phyloP scores from a whole-genome alignment of 164 flowering plant species.

The Chimonanthus salicifolius region DNA sequence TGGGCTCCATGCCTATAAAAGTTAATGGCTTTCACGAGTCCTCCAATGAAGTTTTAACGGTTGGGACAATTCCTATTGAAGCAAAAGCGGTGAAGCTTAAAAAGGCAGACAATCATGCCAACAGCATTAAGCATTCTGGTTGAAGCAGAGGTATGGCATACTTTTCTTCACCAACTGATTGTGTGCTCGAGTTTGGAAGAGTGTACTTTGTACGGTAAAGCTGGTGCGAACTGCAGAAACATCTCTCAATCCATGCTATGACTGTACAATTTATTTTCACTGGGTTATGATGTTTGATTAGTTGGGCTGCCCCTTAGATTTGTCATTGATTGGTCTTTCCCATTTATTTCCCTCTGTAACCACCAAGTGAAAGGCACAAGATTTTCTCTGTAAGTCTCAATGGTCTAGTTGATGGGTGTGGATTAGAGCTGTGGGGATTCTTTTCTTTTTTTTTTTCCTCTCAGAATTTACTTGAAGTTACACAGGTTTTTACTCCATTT shows the following conservation, averaged over 20 bases:
- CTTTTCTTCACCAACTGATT: not conserved
- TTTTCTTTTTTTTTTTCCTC: not conserved
- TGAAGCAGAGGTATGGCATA: not conserved
- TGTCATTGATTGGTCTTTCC: conserved; percentile 3
- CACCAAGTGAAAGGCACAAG: not conserved
- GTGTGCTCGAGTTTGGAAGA: not conserved
- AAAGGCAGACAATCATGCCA: conserved; percentile 4
- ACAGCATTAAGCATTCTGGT: not conserved
- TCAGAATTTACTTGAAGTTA: too few relatives aligned
- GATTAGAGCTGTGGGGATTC: conserved; percentile 13
- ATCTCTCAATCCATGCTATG: conserved; percentile 6
- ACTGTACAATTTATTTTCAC: conserved; percentile 18
- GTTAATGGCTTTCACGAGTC: conserved; percentile 41
- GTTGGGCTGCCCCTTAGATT: not conserved
- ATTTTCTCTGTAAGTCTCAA: not conserved
- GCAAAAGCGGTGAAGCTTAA: conserved; percentile 35
- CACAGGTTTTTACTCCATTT: too few relatives aligned
- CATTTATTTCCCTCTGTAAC: conserved; percentile 7
- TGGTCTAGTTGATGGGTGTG: not conserved
- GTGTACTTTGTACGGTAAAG: not conserved
- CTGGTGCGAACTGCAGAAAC: not conserved
- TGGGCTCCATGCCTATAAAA: conserved; percentile 65
- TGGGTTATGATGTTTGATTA: conserved; percentile 14
- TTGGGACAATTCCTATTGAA: conserved; percentile 64
- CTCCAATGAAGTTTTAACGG: conserved; percentile 31